Conservation (phyloP, 164 flowering plant species). For the Akebia trifoliata region DNA sequence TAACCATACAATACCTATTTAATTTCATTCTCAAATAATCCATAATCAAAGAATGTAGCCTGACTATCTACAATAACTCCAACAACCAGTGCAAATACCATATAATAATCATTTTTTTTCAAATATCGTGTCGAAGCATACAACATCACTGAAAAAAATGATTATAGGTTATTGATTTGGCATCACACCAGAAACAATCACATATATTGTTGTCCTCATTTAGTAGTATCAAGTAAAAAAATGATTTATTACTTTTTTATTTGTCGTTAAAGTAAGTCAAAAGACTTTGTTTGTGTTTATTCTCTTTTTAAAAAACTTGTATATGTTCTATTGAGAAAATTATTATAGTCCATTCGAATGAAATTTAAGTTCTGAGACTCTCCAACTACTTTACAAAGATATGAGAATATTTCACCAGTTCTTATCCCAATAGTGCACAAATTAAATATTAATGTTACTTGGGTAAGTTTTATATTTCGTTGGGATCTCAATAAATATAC, state of each 20-base stretch:
- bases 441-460: neutral
- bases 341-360: constrained; percentile 7
- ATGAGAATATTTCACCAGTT: neutral
- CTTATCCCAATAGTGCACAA: neutral
- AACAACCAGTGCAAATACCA: constrained; percentile 12
- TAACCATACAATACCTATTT: constrained; percentile 13
- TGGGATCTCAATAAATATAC: constrained; percentile 17
- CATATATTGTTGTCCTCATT: constrained; percentile 8
- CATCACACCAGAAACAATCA: constrained; percentile 10
- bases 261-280: neutral
- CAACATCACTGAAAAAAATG: constrained; percentile 10
- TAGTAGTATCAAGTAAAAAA: constrained; percentile 8
- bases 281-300: neutral
- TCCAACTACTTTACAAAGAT: neutral
- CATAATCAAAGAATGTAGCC: constrained; percentile 8
- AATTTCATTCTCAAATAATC: constrained; percentile 3
- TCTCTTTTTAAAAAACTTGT: neutral
- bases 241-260: constrained; percentile 7
- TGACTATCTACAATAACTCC: constrained; percentile 14
- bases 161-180: constrained; percentile 3
- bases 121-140: constrained; percentile 12
- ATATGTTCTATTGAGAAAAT: neutral
- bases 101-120: neutral
- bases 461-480: constrained; percentile 3
- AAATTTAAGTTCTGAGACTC: neutral